Conservation (phyloP, 441 rosid species). For the Erysimum cheiri region DNA sequence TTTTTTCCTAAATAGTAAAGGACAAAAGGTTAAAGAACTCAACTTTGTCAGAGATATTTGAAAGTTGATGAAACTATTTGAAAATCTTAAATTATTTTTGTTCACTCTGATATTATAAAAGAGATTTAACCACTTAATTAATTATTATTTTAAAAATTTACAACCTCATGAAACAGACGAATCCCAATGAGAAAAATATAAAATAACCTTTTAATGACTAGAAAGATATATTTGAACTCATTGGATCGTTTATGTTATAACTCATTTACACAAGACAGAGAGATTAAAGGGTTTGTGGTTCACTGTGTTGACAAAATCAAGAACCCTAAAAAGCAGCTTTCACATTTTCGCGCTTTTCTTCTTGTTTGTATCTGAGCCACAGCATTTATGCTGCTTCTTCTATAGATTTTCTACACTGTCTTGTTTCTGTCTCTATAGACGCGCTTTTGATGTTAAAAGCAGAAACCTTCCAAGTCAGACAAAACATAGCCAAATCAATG, state of each 20-base stretch:
- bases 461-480: conserved; percentile 36
- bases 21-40: neutral
- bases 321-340: conserved; percentile 23
- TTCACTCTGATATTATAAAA: neutral
- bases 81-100: neutral
- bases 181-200: neutral
- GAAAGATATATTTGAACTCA: neutral
- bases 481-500: conserved; percentile 37
- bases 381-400: conserved; percentile 35
- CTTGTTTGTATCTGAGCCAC: conserved; percentile 38
- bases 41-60: neutral
- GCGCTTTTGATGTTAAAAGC: conserved; percentile 34
- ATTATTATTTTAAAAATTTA: neutral
- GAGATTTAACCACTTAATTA: neutral
- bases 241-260: conserved; percentile 6
- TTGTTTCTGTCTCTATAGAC: conserved; percentile 27
- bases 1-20: neutral
- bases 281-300: neutral
- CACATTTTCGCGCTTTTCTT: conserved; percentile 27
- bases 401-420: conserved; percentile 32
- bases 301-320: conserved; percentile 12
- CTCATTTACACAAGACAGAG: neutral
- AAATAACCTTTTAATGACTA: neutral
- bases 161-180: neutral
- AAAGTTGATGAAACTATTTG: neutral